Evolutionary conservation across 352 stramenopile genomes (phyloP), one percentile per base, ranked within the genome.

Genomic region (Peronospora belbahrii): DNA sequence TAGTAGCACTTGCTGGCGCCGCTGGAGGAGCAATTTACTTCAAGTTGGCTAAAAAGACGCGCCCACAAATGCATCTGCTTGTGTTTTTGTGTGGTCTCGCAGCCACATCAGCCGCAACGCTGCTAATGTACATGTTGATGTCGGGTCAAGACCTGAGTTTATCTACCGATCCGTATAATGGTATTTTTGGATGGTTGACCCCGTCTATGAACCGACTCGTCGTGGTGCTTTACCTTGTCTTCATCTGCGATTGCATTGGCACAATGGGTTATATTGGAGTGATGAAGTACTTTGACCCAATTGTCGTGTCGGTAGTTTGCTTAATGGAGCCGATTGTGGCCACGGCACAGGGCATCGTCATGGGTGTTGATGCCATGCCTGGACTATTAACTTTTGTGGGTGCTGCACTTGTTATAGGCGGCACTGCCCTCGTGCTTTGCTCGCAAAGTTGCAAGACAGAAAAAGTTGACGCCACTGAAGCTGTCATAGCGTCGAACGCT

Each of bases 221-320:
- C 14, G 62, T 90, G n/a, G 67, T 86, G 31, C 46, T 82, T 20
- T 95, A 89, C 57, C 72, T 95, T 22, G 80, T 89, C 36, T 74
- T 95, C 22, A 52, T 95, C 30, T 94, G 86, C 47, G 88, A 94
- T 57, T 62, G 85, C 37, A 68, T 95, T 15, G 84, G 86, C 34
- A 95, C 82, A 8, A 92, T 88, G 62, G 85, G 85, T 10, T 96
- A 93, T 67, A 79, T 96, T 54, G 85, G 72, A 30, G 83, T 94
- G 32, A 88, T 96, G 76, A 95, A 96, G 51, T 95, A 96, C 64
- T 96, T 96, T 52, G 85, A 95, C 51, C 75, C 85, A 17, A 88
- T 96, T 40, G 82, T 95, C 10, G 67, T 95, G 33, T 84, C 81
- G 19, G 86, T 93, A 37, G 80, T 95, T 19, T 91, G 78, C 42